phyloP scores from a whole-genome alignment of 805 yeast species.

The Candida krabiensis region DNA sequence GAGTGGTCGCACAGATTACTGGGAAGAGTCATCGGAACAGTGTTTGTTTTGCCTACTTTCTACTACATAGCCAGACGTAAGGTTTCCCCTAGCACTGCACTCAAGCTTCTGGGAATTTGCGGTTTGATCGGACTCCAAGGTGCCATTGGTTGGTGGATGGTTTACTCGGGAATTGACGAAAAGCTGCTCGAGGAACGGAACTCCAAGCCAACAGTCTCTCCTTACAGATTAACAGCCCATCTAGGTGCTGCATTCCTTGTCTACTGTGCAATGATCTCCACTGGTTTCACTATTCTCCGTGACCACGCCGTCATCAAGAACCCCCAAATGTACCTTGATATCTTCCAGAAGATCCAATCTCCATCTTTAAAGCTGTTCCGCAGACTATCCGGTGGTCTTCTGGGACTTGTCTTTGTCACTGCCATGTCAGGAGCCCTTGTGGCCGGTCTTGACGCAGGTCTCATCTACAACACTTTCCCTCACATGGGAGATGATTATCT shows the following conservation, averaged over 20 bases:
- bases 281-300: conserved; percentile 80
- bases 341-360: conserved; percentile 59
- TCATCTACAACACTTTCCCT: conserved; percentile 94
- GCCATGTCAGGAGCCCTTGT: conserved; percentile 98
- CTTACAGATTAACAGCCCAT: conserved; percentile 90
- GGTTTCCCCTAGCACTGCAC: conserved; percentile 66
- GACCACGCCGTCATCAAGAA: conserved; percentile 68
- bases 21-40: conserved; percentile 87
- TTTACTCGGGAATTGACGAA: conserved; percentile 87
- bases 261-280: conserved; percentile 86
- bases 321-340: conserved; percentile 55
- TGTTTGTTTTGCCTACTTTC: conserved; percentile 79
- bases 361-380: conserved; percentile 62
- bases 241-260: conserved; percentile 88
- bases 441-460: conserved; percentile 97
- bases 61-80: conserved; percentile 70
- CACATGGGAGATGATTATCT: conserved; percentile 86
- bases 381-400: conserved; percentile 51
- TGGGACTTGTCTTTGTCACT: conserved; percentile 75
- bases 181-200: conserved; percentile 73
- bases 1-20: conserved; percentile 96
- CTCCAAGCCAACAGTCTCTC: conserved; percentile 97
- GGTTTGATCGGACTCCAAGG: conserved; percentile 89
- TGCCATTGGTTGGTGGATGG: conserved; percentile 99
- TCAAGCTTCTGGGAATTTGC: conserved; percentile 69